Evolutionary conservation across 345 rosid genomes (phyloP), one percentile per base, ranked within the genome.

Genomic region (Citrus glauca): DNA sequence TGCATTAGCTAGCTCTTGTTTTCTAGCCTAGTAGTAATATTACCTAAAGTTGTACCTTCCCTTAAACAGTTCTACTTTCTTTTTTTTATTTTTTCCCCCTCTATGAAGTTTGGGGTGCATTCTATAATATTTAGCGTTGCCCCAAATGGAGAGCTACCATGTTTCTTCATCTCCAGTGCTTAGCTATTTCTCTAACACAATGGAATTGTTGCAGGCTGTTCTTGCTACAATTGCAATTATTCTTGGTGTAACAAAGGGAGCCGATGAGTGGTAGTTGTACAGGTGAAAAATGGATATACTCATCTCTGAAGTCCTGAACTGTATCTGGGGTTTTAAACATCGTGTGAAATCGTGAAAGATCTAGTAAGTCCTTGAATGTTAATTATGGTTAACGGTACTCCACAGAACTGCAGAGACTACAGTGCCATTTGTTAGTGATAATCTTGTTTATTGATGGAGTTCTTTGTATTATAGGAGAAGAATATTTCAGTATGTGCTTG

Each of bases 151-250:
- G 20, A 17, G 57, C 57, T 53, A 53, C 22, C 22, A 17, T 17
- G 7, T 16, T 53, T 17, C 19, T 45, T 45, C 17, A 53, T 53
- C 57, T 53, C 6, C 6, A 28, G 10, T 64, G 61, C 20, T 33
- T 5, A 16, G 64, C 8, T 76, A 4, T 66, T 67, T 28, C 45
- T 28, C 45, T 65, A 32, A 71, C 27, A 19, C 20, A 9, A 9
- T 62, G 19, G 28, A 57, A 20, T 68, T 22, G 35, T 37, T 79
- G 82, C 97, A 95, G 98, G 98, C 98, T 13, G 57, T 89, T 80
- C 82, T 95, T 68, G 98, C 88, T 11, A 90, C 95, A 3, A 76
- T 95, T 64, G 98, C 89, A 74, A 79, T 93, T 81, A 64, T 93
- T 79, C 76, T 95, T 55, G 95, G 94, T 64, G 92, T 70, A 75